Conservation (phyloP, 2,329 filamentous ascomycete species). For the Phialophora tarda region DNA sequence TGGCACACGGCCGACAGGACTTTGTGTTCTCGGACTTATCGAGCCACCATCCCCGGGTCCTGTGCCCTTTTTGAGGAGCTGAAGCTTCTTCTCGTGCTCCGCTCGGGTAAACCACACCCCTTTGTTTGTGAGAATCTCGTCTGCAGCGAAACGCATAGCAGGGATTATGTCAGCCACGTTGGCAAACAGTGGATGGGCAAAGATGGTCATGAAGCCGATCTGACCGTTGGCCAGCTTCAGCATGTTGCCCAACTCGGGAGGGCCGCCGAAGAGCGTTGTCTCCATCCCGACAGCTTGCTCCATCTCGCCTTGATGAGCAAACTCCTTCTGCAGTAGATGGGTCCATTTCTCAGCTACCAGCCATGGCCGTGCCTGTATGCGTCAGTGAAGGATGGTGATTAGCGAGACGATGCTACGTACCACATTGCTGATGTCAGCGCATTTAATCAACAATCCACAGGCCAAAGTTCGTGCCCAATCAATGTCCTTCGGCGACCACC, state of each 20-base stretch:
- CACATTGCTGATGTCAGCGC: slow-evolving; percentile 98
- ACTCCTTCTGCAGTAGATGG: slow-evolving; percentile 91
- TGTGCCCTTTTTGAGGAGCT: slow-evolving; percentile 50
- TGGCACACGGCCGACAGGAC: slow-evolving; percentile 27
- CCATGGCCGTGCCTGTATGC: slow-evolving; percentile 76
- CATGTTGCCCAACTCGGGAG: slow-evolving; percentile 80
- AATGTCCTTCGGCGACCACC: slow-evolving; percentile 76
- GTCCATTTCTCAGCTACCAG: slow-evolving; percentile 87
- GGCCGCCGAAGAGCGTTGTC: slow-evolving; percentile 79
- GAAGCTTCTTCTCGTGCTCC: slow-evolving; percentile 62
- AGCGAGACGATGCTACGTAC: slow-evolving; percentile 60
- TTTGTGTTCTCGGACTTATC: slow-evolving; percentile 38
- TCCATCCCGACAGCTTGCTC: slow-evolving; percentile 85
- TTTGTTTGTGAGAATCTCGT: slow-evolving; percentile 80
- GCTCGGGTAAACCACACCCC: slow-evolving; percentile 73
- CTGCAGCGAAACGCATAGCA: slow-evolving; percentile 79
- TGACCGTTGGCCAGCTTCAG: slow-evolving; percentile 85
- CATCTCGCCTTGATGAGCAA: slow-evolving; percentile 90
- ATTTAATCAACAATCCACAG: slow-evolving; percentile 96
- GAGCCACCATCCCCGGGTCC: slow-evolving; percentile 34
- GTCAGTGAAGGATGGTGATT: slow-evolving; percentile 13
- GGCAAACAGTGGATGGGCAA: slow-evolving; percentile 89
- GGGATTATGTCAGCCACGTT: slow-evolving; percentile 86
- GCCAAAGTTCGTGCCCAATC: slow-evolving; percentile 78
- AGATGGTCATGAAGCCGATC: slow-evolving; percentile 95